Percentiles rank a stretch among this genome's conserved stretches.
phyloP scores from a whole-genome alignment of 2,329 filamentous ascomycete genomes.

The Penicillium sp. region DNA sequence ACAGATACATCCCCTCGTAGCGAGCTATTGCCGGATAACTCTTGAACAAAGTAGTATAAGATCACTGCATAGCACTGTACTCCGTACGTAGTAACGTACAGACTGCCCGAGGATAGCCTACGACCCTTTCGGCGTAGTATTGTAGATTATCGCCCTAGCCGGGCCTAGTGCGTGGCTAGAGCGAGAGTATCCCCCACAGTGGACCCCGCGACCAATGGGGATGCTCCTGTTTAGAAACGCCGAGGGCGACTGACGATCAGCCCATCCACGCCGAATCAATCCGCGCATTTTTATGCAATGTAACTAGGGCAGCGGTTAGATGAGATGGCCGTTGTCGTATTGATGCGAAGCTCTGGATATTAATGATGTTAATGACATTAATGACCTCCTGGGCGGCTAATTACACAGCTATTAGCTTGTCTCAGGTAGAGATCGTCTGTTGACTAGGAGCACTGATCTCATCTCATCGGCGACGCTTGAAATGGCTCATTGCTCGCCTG shows the following conservation, averaged over 20 bases:
- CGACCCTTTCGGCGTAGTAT: neutral
- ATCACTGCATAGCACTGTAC: too few species aligned
- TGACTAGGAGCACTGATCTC: too few species aligned
- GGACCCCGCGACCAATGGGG: neutral
- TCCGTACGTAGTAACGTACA: too few species aligned
- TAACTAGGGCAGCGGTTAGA: neutral
- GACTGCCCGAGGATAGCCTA: neutral
- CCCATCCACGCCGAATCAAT: neutral
- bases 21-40: too few species aligned
- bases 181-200: too few species aligned
- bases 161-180: too few species aligned
- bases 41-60: too few species aligned
- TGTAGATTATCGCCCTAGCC: neutral
- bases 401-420: neutral
- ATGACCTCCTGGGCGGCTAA: neutral
- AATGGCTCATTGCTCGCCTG: too few species aligned
- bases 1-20: too few species aligned
- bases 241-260: neutral
- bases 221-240: neutral
- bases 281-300: neutral
- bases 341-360: too few species aligned
- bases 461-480: too few species aligned
- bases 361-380: neutral
- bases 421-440: neutral
- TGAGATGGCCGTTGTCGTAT: neutral